Base-by-base conservation (phyloP, 176 grass and related monocot genomes). In the Saccharum spontaneum region DNA sequence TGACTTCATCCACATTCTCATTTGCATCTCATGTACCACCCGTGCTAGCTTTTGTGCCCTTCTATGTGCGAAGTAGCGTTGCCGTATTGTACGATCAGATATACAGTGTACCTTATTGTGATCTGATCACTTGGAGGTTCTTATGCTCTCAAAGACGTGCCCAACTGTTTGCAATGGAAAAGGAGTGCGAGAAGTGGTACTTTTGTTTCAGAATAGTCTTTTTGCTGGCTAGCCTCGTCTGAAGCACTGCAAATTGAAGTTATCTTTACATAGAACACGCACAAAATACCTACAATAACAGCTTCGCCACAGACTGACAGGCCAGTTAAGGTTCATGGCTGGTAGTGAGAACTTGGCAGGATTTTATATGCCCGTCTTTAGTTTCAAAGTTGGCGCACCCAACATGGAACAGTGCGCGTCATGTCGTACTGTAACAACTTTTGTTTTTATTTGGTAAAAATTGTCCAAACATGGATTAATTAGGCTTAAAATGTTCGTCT, bases 1-100 rank as follows among this genome's bases (percentile, higher is more conserved):
- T 81, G 89, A 87, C 89, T 75, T 87, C 61, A 24, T 76, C 49
- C 69, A 69, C n/a, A 69, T 75, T 76, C 59, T 67, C n/a, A n/a
- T n/a, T n/a, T 36, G 40, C 69, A 83, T 79, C 46, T 49, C 10
- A 80, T 86, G 44, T 75, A 76, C 69, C 23, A 44, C 81, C 73
- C 75, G 69, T 80, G 75, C 10, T 24, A 62, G 37, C 41, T 86
- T 84, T 71, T 86, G 12, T 80, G 48, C 33, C 52, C 28, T 34
- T 37, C 34, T 73, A 40, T 83, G n/a, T 20, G 18, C 77, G 30
- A 22, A 9, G 5, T 78, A 60, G 45, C 37, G 77, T 18, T 60
- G 10, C 13, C 8, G 10, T 70, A 40, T 4, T 63, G 39, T 60
- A 77, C 68, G 61, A 70, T 71, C 40, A 50, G 54, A 26, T 36